A percentile compares a stretch with the other conserved stretches of the same genome.
Evolutionary conservation across 2,329 filamentous ascomycete genomes (phyloP).

Genomic region (Xylariaceae sp.): DNA sequence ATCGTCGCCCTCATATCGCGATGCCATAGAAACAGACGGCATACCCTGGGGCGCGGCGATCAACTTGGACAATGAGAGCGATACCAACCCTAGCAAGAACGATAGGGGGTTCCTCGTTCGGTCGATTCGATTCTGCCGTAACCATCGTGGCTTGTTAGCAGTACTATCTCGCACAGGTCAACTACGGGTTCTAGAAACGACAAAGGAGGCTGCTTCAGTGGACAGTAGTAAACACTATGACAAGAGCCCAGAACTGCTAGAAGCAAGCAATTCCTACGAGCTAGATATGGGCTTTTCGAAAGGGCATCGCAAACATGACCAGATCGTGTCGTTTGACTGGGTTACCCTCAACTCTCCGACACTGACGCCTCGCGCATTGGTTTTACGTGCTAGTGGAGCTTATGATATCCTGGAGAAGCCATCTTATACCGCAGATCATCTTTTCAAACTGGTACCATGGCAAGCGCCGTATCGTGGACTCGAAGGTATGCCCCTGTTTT

Average conservation of each 20-base stretch:
- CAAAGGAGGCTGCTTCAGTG: constrained; percentile 46
- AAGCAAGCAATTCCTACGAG: constrained; percentile 56
- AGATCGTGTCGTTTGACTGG: constrained; percentile 65
- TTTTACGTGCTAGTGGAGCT: constrained; percentile 54
- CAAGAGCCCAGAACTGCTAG: constrained; percentile 53
- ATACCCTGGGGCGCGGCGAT: constrained; percentile 59
- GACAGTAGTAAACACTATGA: constrained; percentile 35
- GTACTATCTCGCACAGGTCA: constrained; percentile 59
- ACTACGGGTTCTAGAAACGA: constrained; percentile 55
- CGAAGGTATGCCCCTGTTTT: constrained; percentile 38
- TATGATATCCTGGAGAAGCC: constrained; percentile 60
- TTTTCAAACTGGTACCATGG: constrained; percentile 59
- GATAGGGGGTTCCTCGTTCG: constrained; percentile 57
- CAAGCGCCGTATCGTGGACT: constrained; percentile 52
- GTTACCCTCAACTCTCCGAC: constrained; percentile 53
- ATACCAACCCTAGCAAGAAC: constrained; percentile 47
- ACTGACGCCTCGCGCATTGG: constrained; percentile 53
- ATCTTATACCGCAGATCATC: constrained; percentile 51
- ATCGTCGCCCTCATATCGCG: constrained; percentile 50
- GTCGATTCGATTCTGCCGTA: constrained; percentile 58
- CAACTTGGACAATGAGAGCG: constrained; percentile 52
- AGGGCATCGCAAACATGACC: constrained; percentile 48
- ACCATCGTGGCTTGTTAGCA: constrained; percentile 56
- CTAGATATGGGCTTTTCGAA: constrained; percentile 56
- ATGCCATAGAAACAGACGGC: constrained; percentile 56